Base-by-base conservation (phyloP, 495 filamentous ascomycete species). In the Tuber brumale region DNA sequence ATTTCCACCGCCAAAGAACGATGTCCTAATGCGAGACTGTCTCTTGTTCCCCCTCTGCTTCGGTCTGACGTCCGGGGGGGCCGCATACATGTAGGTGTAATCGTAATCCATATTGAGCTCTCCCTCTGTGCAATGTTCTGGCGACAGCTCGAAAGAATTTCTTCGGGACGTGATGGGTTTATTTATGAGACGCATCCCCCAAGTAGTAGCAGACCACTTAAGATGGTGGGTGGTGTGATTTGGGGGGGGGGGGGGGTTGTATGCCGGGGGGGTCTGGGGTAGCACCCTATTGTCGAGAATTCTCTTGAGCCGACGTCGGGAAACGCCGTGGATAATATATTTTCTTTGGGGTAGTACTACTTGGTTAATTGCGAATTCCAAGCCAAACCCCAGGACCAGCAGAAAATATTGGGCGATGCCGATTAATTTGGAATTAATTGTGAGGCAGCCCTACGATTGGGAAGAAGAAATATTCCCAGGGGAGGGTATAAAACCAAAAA, bases 361-460 rank as follows among this genome's bases (percentile, higher is more conserved):
- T 73, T 77, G 41, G 73, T 79, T 80, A 73, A 80, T 75, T 80
- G 70, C 77, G 39, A 75, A 73, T 74, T 46, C 21, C 35, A 51
- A 51, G 46, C 46, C 7, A 23, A 51, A 51, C 21, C 7, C 46
- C 46, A 51, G 21, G 46, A 45, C 48, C 23, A 66, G 57, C 57
- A 66, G 12, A 61, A 42, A 75, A 72, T n/a, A 70, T 69, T 44
- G 75, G 66, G 35, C 71, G 45, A 72, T n/a, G 72, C 70, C 78
- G 72, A 73, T 73, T 80, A 80, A 79, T 80, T 79, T 79, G 78
- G 78, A 79, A n/a, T n/a, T 80, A 80, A 80, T 79, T 79, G 70
- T 10, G 71, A 23, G 48, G 46, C 41, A 31, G 45, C 74, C 76
- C 73, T 78, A 72, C 76, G 75, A 80, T 79, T 70, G 73, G 73